Evolutionary conservation across 2,329 filamentous ascomycete species (phyloP), one percentile per base, ranked within the genome.

Genomic region (Fusarium tricinctum): DNA sequence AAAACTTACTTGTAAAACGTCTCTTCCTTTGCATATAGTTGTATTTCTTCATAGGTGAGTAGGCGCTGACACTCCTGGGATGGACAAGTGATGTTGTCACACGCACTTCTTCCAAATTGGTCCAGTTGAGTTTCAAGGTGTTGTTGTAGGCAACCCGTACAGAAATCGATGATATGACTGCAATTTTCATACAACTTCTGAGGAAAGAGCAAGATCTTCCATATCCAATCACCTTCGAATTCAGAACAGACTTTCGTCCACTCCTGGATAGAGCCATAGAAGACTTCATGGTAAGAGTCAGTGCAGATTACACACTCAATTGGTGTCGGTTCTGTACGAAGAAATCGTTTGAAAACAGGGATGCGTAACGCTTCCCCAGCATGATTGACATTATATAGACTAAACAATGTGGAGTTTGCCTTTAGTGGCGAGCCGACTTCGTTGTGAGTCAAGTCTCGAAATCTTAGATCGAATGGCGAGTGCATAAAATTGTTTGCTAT

Each of bases 181-280:
- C 62, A 65, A 4, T 35, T 19, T 15, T 22, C 17, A n/a, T 39
- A 28, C 7, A 65, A 22, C 20, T 62, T 65, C 8, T 53, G 39
- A 3, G 53, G 58, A 30, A 66, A 58, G 15, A 49, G 13, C 6
- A 65, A 46, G 19, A 65, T 35, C 22, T 23, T 65, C 62, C 62
- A 65, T 32, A 58, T 65, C 62, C 62, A 65, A n/a, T 65, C 48
- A 5, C 58, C 58, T 10, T 50, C 23, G 26, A 62, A 58, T 2
- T 54, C 52, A 1, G 32, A 26, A 23, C 58, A 58, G 13, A 58
- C 32, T 13, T 40, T 32, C 6, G 22, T n/a, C 62, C 62, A 65
- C n/a, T 53, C 19, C 8, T 56, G 38, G 8, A 52, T 13, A 3
- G 52, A 58, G 19, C 26, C 43, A n/a, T 49, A 62, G 17, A 43